These are phyloP conservation scores for Malus sieversii DNA, from an alignment of 306 rosid genomes.

Conservation along the genomic window DNA sequence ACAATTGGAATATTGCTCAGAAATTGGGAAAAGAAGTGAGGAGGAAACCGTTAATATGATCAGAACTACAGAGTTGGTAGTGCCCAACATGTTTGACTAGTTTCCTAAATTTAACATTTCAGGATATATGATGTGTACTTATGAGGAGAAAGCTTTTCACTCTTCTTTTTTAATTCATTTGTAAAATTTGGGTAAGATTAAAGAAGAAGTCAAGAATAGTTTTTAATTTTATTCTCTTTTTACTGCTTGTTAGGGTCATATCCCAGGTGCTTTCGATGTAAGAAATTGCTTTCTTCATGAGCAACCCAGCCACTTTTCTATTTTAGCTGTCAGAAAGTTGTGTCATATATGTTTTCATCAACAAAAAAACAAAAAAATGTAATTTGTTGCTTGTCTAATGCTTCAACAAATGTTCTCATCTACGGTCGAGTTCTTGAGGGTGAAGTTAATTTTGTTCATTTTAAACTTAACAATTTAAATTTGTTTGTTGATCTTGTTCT, in stretches of 20 bases:
- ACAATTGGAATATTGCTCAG: neutral
- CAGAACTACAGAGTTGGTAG: conserved; percentile 6
- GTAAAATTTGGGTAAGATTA: neutral
- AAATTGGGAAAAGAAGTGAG: conserved; percentile 1
- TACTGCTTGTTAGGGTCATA: neutral
- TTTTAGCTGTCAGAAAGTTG: neutral
- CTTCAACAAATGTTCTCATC: neutral
- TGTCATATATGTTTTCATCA: neutral
- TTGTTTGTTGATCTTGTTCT: neutral
- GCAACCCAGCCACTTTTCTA: neutral
- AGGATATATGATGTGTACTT: neutral
- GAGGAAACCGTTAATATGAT: conserved; percentile 16
- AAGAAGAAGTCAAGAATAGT: conserved; percentile 2
- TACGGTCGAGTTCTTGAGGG: neutral
- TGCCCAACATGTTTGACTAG: conserved; percentile 13
- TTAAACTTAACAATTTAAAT: neutral
- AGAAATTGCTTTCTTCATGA: neutral
- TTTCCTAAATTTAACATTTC: neutral
- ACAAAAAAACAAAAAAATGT: neutral
- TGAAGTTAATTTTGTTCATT: neutral
- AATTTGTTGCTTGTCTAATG: neutral
- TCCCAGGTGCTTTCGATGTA: neutral
- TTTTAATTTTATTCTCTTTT: neutral
- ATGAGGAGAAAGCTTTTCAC: neutral
- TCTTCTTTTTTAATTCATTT: neutral